Evolutionary conservation across 495 filamentous ascomycete species (phyloP).

Genomic region (Rusavskia elegans): DNA sequence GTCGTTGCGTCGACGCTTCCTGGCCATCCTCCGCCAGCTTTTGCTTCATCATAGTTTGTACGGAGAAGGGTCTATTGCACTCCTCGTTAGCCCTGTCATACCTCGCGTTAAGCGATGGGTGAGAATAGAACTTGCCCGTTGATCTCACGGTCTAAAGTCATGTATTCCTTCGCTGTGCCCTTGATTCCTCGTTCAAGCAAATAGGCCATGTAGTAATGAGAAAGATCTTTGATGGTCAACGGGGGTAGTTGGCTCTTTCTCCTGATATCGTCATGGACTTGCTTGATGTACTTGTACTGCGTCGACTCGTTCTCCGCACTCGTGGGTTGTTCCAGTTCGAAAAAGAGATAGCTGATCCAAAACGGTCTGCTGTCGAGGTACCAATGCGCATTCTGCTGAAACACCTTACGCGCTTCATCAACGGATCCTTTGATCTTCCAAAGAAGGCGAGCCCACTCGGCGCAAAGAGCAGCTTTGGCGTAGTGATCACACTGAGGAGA

Average conservation of each 20-base stretch:
- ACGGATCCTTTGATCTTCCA: conserved; percentile 82
- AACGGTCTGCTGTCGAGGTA: conserved; percentile 81
- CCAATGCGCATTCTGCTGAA: conserved; percentile 65
- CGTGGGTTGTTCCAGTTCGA: conserved; percentile 81
- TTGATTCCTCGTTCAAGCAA: conserved; percentile 72
- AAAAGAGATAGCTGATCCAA: conserved; percentile 78
- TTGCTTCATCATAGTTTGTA: conserved; percentile 27
- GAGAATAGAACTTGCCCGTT: conserved; percentile 37
- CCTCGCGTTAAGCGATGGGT: neutral
- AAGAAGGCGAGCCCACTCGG: conserved; percentile 75
- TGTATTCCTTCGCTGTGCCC: conserved; percentile 71
- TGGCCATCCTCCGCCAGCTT: conserved; percentile 35
- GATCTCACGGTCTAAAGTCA: conserved; percentile 69
- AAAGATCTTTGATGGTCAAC: conserved; percentile 56
- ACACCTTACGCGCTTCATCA: conserved; percentile 77
- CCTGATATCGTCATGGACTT: conserved; percentile 64
- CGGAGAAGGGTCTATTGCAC: conserved; percentile 28
- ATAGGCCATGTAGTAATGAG: conserved; percentile 67
- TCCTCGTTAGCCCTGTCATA: neutral
- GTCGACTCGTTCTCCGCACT: conserved; percentile 43
- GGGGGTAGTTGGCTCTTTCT: conserved; percentile 56
- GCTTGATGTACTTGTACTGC: conserved; percentile 59
- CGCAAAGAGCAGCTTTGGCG: conserved; percentile 73
- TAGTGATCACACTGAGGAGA: conserved; percentile 53
- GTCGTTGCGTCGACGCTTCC: conserved; percentile 27